Conservation (phyloP, 345 rosid species). For the Melaleuca alternifolia region DNA sequence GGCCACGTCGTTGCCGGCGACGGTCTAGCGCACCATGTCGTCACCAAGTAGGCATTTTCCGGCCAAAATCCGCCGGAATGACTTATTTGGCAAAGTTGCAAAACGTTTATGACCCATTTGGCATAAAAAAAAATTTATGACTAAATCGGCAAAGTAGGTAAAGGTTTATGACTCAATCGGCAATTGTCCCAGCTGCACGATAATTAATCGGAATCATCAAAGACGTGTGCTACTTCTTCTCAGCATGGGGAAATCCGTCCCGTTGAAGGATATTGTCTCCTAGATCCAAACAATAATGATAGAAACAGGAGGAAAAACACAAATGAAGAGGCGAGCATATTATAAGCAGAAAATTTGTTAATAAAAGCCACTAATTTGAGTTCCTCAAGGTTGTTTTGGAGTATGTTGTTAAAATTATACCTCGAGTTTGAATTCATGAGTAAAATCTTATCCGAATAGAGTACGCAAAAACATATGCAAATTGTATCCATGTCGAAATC, state of each 20-base stretch:
- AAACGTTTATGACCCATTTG: too few species aligned
- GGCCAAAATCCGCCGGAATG: too few species aligned
- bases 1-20: too few species aligned
- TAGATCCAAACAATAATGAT: neutral
- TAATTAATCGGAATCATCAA: neutral
- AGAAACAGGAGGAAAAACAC: neutral
- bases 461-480: neutral
- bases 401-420: neutral
- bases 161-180: too few species aligned
- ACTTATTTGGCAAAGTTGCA: too few species aligned
- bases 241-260: neutral
- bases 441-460: too few species aligned
- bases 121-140: too few species aligned
- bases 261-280: neutral
- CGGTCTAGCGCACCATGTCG: too few species aligned
- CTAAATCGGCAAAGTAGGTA: too few species aligned
- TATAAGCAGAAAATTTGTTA: neutral
- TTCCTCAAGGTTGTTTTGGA: accelerated
- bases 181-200: neutral
- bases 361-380: neutral
- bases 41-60: too few species aligned
- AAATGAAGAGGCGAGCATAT: neutral
- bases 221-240: neutral
- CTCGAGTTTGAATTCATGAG: too few species aligned
- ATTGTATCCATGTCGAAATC: neutral